phyloP scores from a whole-genome alignment of 164 flowering plant genomes.

The Akebia trifoliata region DNA sequence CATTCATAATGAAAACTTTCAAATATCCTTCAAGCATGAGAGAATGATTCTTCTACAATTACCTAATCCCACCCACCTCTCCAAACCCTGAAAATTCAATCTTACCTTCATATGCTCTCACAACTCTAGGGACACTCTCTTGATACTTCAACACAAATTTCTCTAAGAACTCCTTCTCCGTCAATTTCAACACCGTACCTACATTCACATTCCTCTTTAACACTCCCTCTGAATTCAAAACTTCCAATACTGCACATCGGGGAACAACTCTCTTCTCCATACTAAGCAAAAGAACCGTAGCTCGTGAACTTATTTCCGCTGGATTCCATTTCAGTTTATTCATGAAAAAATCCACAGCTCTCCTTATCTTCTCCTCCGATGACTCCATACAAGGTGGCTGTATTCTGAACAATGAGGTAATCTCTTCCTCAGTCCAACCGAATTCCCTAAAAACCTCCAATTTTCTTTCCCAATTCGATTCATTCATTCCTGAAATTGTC shows the following conservation, averaged over 20 bases:
- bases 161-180: no score
- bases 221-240: background rate
- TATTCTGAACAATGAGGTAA: background rate
- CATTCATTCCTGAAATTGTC: background rate
- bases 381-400: background rate
- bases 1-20: no score
- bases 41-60: no score
- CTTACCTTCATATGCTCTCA: no score
- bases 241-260: background rate
- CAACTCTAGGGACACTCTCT: no score
- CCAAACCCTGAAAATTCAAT: no score
- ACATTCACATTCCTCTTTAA: no score
- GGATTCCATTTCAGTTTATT: conserved; percentile 2
- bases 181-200: no score
- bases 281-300: background rate
- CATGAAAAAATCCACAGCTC: background rate
- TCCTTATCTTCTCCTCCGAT: conserved; percentile 3
- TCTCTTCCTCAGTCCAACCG: conserved; percentile 7
- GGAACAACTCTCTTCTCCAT: conserved; percentile 2
- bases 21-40: no score
- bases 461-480: background rate
- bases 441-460: background rate
- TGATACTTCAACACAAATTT: no score
- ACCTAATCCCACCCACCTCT: no score
- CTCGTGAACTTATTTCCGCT: background rate